These are phyloP conservation scores for Colletotrichum camelliae DNA, from an alignment of 2,329 filamentous ascomycete species.

Conservation along the genomic window DNA sequence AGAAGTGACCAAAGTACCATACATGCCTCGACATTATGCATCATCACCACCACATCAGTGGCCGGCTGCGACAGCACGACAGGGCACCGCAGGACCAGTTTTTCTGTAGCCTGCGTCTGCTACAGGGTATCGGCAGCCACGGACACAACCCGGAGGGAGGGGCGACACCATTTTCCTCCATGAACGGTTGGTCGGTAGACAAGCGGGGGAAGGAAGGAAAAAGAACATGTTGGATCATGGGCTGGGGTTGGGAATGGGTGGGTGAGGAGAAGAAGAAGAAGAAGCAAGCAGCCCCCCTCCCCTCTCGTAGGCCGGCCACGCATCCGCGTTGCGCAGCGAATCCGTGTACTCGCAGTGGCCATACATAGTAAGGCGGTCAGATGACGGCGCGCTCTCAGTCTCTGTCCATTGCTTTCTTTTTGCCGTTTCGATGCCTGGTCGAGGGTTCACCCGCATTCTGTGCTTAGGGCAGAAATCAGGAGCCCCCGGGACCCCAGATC, in stretches of 20 bases:
- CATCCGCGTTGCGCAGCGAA: not conserved
- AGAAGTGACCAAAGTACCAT: constrained; percentile 7
- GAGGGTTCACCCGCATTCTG: not conserved
- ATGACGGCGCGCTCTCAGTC: not conserved
- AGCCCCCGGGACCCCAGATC: not conserved
- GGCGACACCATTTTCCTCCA: not conserved
- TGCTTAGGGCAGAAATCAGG: not conserved
- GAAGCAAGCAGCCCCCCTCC: not conserved
- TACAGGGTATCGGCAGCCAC: not conserved
- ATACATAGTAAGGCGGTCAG: not conserved
- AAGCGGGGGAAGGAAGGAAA: not conserved
- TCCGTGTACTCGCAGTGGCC: not conserved
- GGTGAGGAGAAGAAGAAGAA: not conserved
- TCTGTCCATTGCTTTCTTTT: not conserved
- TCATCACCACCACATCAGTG: not conserved
- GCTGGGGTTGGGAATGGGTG: not conserved
- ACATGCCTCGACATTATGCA: not conserved
- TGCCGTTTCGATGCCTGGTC: not conserved
- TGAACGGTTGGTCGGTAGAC: not conserved
- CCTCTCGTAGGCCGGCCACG: not conserved
- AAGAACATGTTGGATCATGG: not conserved
- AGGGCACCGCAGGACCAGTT: not conserved
- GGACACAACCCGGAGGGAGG: not conserved
- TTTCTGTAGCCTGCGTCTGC: not conserved
- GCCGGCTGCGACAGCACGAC: not conserved